Evolutionary conservation across 768 basidiomycete genomes (phyloP), one percentile per base, ranked within the genome.

Genomic region (Heimioporus sp.): DNA sequence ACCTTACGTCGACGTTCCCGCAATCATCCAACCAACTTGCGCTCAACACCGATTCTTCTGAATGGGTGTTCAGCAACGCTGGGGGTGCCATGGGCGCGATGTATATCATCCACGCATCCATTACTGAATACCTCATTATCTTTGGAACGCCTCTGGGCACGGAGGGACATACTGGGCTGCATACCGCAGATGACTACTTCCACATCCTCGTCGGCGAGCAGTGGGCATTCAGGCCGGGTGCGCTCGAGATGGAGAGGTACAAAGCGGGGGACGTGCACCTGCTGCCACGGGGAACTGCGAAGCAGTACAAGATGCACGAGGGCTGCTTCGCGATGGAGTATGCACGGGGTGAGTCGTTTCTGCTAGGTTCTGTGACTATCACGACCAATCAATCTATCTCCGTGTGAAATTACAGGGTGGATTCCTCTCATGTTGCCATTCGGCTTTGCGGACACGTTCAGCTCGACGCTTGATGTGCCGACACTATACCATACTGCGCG

Each of bases 31-130:
- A 71, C 17, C 49, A 43, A 10, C 50, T 90, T 56, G 81, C 83
- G 65, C 57, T 81, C 45, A 78, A 79, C 61, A 46, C 71, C n/a
- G 62, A 87, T 73, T 65, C 79, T 19, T 74, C 75, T 35, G 94
- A 98, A 63, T 98, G 96, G 96, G 82, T 97, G 21, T 90, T 96
- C 72, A 98, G 85, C 76, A 98, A 98, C 62, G 95, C 96, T 1
- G 97, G 95, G 11, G 97, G 97, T 53, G 94, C 94, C 1, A 98
- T 96, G 95, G 94, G 94, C 39, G 87, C 87, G 32, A 98, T 99
- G 96, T 97, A 94, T 69, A 80, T 98, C 72, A 91, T 98, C 57
- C 97, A 98, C 63, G 92, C 96, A 16, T 88, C 85, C 72, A 86
- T 99, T 62, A 98, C 96, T 10, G 97, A 99, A 75, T 99, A 96